Percentiles rank a stretch among this genome's conserved stretches.
These are phyloP conservation scores for Echria macrotheca DNA, from an alignment of 495 filamentous ascomycete genomes.

Conservation along the genomic window DNA sequence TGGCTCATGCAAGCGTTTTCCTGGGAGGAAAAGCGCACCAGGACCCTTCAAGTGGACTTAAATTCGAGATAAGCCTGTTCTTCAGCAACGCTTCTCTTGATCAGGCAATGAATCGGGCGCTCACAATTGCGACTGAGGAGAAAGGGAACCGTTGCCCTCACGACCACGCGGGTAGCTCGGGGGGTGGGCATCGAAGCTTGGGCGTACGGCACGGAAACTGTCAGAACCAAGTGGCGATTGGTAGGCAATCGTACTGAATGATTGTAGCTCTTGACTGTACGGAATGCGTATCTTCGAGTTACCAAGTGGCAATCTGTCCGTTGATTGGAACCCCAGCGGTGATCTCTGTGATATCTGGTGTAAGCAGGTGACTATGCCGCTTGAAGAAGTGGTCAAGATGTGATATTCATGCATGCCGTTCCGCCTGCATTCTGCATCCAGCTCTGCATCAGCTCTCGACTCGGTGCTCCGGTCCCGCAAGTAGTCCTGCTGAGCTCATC, in stretches of 20 bases:
- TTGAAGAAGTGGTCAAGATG: neutral
- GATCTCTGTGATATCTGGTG: neutral
- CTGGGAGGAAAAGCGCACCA: neutral
- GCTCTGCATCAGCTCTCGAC: neutral
- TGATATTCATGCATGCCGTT: conserved; percentile 3
- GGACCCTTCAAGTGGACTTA: too few relatives aligned
- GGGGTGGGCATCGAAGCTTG: neutral
- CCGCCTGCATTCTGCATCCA: conserved; percentile 1
- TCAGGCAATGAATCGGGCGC: neutral
- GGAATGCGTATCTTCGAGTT: too few relatives aligned
- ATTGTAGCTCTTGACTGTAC: too few relatives aligned
- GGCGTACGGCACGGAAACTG: neutral
- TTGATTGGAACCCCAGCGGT: too few relatives aligned
- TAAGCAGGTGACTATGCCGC: neutral
- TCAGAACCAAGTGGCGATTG: neutral
- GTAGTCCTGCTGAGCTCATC: too few relatives aligned
- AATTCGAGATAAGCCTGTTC: conserved; percentile 1
- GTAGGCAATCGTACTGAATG: too few relatives aligned
- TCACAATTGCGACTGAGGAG: neutral
- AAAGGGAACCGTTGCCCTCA: conserved; percentile 1
- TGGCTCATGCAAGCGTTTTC: neutral
- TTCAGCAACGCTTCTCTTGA: neutral
- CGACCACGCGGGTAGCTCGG: neutral
- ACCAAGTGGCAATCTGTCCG: too few relatives aligned
- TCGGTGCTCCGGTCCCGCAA: too few relatives aligned